phyloP scores from a whole-genome alignment of 2,329 filamentous ascomycete genomes.

The Colletotrichum eremochloae region DNA sequence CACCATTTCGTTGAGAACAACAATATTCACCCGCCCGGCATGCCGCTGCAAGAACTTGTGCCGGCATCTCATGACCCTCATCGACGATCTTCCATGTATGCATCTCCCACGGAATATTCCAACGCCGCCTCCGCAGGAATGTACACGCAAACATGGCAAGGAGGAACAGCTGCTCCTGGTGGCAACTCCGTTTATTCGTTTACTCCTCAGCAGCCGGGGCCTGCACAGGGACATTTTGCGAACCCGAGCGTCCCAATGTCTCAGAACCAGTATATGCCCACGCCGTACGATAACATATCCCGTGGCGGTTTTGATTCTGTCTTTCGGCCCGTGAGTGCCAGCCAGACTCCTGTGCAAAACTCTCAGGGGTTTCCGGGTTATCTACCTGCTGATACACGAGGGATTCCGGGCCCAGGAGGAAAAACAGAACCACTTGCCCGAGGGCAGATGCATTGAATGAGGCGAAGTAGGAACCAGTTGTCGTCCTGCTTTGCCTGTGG shows the following conservation, averaged over 20 bases:
- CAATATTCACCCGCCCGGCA: slow-evolving; percentile 51
- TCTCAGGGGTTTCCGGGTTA: slow-evolving; percentile 53
- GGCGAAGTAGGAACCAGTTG: background rate
- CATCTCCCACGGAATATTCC: slow-evolving; percentile 59
- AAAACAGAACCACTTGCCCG: slow-evolving; percentile 36
- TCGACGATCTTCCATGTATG: slow-evolving; percentile 61
- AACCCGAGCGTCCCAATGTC: slow-evolving; percentile 51
- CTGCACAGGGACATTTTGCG: slow-evolving; percentile 50
- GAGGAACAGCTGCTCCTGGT: slow-evolving; percentile 56
- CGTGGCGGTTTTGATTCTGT: slow-evolving; percentile 52
- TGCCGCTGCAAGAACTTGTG: slow-evolving; percentile 62
- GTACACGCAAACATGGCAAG: slow-evolving; percentile 61
- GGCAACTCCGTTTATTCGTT: slow-evolving; percentile 62
- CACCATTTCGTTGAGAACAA: slow-evolving; percentile 56
- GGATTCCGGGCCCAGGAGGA: slow-evolving; percentile 44
- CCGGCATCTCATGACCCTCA: slow-evolving; percentile 59
- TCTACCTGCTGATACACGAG: slow-evolving; percentile 51
- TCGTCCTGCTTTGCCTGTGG: background rate
- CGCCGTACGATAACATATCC: slow-evolving; percentile 53
- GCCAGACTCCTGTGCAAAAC: slow-evolving; percentile 48
- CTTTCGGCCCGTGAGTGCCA: slow-evolving; percentile 51
- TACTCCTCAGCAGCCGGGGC: slow-evolving; percentile 54
- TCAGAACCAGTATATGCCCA: slow-evolving; percentile 53
- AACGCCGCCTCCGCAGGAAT: slow-evolving; percentile 55
- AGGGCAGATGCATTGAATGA: slow-evolving; percentile 37